Percentiles rank a stretch among this genome's conserved stretches.
Evolutionary conservation across 2,329 filamentous ascomycete species (phyloP).

Genomic region (Bimuria novae-zelandiae): DNA sequence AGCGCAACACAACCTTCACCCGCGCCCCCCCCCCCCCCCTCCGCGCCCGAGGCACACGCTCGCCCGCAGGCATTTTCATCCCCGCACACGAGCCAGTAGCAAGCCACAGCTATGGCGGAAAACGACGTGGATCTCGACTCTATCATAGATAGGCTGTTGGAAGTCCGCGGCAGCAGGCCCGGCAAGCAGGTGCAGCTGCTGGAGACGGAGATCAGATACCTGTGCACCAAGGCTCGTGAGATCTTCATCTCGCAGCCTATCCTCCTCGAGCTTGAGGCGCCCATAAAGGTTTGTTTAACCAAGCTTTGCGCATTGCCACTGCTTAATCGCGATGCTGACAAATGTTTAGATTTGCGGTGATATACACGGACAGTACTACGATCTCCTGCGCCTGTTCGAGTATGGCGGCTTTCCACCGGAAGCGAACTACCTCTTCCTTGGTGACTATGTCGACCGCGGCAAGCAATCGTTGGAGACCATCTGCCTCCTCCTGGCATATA

Average conservation of each 20-base stretch:
- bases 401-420: conserved; percentile 98
- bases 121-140: conserved; percentile 98
- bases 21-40: conserved; percentile 31
- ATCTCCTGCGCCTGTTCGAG: conserved; percentile 94
- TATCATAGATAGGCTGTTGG: conserved; percentile 97
- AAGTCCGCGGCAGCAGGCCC: conserved; percentile 95
- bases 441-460: conserved; percentile 97
- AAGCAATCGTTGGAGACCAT: conserved; percentile 99
- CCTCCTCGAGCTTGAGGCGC: conserved; percentile 93
- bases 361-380: conserved; percentile 99
- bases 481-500: conserved; percentile 94
- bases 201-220: conserved; percentile 92
- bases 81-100: conserved; percentile 34
- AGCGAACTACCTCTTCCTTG: conserved; percentile 99
- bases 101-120: conserved; percentile 68
- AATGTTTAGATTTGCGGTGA: conserved; percentile 87
- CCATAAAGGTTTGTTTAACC: conserved; percentile 81
- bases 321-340: conserved; percentile 19
- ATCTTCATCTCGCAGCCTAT: conserved; percentile 99
- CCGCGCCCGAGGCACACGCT: conserved; percentile 42
- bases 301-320: neutral
- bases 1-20: conserved; percentile 22
- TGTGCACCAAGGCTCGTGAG: conserved; percentile 98
- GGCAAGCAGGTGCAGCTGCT: conserved; percentile 98
- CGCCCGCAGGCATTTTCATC: conserved; percentile 28